phyloP scores from a whole-genome alignment of 2,329 filamentous ascomycete species.

The Paradendryphiella salina region DNA sequence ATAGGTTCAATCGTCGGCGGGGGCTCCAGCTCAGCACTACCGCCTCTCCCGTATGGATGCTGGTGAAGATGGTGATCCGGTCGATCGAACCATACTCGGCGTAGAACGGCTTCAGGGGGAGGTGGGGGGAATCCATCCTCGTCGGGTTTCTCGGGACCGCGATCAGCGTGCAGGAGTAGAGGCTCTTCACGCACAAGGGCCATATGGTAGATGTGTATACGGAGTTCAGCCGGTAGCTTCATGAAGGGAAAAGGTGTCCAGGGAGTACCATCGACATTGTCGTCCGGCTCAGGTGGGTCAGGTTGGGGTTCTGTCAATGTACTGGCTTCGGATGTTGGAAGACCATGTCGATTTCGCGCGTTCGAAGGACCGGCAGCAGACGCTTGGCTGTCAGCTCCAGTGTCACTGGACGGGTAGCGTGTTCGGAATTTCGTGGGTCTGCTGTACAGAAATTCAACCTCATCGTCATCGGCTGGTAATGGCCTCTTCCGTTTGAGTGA shows the following conservation, averaged over 20 bases:
- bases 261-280: background rate
- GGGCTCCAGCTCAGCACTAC: background rate
- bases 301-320: slow-evolving; percentile 20
- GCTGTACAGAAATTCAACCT: background rate
- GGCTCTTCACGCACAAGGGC: slow-evolving; percentile 37
- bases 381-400: background rate
- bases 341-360: slow-evolving; percentile 13
- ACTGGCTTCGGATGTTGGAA: slow-evolving; percentile 30
- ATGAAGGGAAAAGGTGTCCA: slow-evolving; percentile 45
- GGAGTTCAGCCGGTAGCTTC: slow-evolving; percentile 52
- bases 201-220: slow-evolving; percentile 51
- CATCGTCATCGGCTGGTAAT: slow-evolving; percentile 4
- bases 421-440: slow-evolving; percentile 12
- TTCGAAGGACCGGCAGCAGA: background rate
- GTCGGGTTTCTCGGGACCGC: slow-evolving; percentile 15
- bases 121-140: slow-evolving; percentile 10
- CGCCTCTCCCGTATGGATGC: background rate
- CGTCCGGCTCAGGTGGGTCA: background rate
- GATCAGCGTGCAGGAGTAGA: slow-evolving; percentile 35
- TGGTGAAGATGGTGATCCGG: background rate
- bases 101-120: background rate
- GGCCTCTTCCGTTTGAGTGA: background rate
- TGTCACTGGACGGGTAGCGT: background rate
- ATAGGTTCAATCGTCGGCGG: slow-evolving; percentile 39
- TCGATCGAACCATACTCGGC: slow-evolving; percentile 1